Evolutionary conservation across 2,329 filamentous ascomycete species (phyloP).

Genomic region (Claviceps quebecensis): DNA sequence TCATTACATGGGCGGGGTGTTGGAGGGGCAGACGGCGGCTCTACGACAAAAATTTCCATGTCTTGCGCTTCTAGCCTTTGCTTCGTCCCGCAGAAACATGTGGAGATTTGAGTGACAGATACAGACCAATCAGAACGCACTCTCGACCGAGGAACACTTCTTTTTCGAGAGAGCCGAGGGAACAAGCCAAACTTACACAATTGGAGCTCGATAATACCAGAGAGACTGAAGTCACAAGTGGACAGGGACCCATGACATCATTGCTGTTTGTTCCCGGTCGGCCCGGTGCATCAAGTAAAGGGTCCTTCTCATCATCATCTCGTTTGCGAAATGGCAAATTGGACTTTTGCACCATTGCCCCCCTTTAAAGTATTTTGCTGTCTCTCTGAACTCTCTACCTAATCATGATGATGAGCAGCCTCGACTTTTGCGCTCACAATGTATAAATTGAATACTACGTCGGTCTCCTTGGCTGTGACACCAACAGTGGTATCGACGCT

Average conservation of each 20-base stretch:
- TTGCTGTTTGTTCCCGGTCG: not conserved
- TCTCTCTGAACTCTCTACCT: not conserved
- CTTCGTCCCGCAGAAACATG: not conserved
- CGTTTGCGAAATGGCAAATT: not conserved
- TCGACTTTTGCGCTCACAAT: slow-evolving; percentile 16
- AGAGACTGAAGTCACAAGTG: not conserved
- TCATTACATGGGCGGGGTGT: slow-evolving; percentile 12
- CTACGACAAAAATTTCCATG: slow-evolving; percentile 13
- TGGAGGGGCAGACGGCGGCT: slow-evolving; percentile 14
- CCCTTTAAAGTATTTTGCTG: not conserved
- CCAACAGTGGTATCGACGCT: slow-evolving; percentile 80
- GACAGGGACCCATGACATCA: slow-evolving; percentile 1
- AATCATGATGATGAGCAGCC: not conserved
- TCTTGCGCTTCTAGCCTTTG: not conserved
- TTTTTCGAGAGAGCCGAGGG: not conserved
- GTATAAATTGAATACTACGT: slow-evolving; percentile 58
- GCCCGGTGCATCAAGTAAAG: not conserved
- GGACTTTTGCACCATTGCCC: not conserved
- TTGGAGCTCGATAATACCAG: not conserved
- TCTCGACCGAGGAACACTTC: not conserved
- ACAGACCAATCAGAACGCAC: not conserved
- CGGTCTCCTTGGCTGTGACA: slow-evolving; percentile 70
- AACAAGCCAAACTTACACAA: not conserved
- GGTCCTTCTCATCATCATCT: not conserved
- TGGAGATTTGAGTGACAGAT: not conserved